Percentiles rank a stretch among this genome's conserved stretches.
Conservation (phyloP, 2,329 filamentous ascomycete species). For the Hymenoscyphus albidus region DNA sequence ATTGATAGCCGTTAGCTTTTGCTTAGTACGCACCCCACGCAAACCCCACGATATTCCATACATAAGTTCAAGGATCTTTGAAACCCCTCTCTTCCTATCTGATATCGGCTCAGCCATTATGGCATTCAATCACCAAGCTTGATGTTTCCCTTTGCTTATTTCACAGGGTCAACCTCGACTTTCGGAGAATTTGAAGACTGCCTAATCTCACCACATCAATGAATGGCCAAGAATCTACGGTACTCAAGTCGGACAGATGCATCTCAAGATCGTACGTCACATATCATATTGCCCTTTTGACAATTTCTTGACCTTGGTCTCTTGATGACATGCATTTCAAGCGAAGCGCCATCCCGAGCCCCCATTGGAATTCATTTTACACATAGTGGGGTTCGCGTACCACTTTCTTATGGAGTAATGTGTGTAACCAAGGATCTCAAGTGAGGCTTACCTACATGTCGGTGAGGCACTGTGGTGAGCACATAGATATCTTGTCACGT, state of each 20-base stretch:
- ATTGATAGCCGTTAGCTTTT: conserved; percentile 1
- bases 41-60: conserved; percentile 14
- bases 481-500: neutral
- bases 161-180: neutral
- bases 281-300: neutral
- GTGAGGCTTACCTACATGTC: neutral
- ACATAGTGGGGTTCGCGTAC: neutral
- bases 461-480: neutral
- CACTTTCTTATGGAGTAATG: neutral
- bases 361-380: neutral
- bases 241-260: neutral
- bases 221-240: neutral
- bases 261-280: neutral
- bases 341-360: neutral
- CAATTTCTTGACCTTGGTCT: neutral
- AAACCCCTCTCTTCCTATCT: neutral
- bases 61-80: conserved; percentile 6
- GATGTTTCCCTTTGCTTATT: neutral
- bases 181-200: neutral
- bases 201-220: neutral
- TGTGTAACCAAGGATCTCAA: neutral
- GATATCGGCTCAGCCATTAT: neutral
- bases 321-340: neutral
- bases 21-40: conserved; percentile 17
- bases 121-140: neutral